Conservation (phyloP, 768 basidiomycete genomes). For the Leccinum arenicola region DNA sequence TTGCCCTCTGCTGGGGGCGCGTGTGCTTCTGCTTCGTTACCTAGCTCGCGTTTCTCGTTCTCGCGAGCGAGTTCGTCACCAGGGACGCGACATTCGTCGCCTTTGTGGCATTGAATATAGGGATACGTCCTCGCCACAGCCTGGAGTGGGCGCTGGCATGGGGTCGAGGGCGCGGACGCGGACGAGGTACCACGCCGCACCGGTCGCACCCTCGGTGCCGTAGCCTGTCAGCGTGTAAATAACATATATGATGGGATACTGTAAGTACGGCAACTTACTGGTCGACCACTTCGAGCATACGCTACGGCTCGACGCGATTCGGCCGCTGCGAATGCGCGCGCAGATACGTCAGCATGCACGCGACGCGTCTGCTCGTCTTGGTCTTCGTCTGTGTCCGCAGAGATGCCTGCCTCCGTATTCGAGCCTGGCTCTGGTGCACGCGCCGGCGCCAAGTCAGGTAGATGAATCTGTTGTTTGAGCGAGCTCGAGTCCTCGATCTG, state of each 20-base stretch:
- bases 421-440: not conserved
- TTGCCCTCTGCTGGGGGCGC: not conserved
- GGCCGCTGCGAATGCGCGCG: not conserved
- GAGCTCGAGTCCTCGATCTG: not conserved
- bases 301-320: not conserved
- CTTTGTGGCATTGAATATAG: not conserved
- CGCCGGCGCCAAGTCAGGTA: not conserved
- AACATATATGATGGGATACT: not conserved
- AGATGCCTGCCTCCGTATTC: not conserved
- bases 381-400: not conserved
- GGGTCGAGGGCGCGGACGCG: not conserved
- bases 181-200: not conserved
- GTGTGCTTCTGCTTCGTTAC: not conserved
- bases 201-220: not conserved
- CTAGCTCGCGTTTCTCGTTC: not conserved
- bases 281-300: not conserved
- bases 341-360: not conserved
- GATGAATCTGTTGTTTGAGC: not conserved
- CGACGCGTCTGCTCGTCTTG: not conserved
- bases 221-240: not conserved
- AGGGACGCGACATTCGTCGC: not conserved
- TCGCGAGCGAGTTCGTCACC: not conserved
- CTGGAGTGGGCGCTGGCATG: too few species aligned
- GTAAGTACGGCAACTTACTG: not conserved
- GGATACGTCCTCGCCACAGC: not conserved